Evolutionary conservation across 2,329 filamentous ascomycete genomes (phyloP).

Genomic region (Pseudogymnoascus sp.): DNA sequence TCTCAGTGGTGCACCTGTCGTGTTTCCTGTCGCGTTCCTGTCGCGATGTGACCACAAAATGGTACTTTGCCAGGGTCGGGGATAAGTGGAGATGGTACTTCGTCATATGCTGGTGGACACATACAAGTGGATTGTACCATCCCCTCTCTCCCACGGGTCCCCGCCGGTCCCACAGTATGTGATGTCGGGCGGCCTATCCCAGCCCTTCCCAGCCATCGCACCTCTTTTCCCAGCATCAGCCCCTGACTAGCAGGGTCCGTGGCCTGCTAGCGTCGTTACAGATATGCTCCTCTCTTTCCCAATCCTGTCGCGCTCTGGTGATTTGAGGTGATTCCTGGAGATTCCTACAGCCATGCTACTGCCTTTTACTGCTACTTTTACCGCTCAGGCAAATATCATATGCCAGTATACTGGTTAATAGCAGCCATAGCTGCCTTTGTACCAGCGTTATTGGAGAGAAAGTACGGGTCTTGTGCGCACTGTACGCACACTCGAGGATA

Average conservation of each 20-base stretch:
- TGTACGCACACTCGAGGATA: background rate
- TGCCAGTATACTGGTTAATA: background rate
- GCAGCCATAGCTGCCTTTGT: background rate
- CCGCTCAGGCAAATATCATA: conserved; percentile 1
- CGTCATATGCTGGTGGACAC: background rate
- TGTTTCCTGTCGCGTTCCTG: background rate
- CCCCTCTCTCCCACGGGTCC: background rate
- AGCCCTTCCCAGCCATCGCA: background rate
- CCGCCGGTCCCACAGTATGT: background rate
- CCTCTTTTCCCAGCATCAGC: conserved; percentile 1
- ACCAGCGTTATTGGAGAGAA: background rate
- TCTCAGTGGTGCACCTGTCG: background rate
- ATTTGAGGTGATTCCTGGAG: background rate
- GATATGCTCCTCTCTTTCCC: conserved; percentile 4
- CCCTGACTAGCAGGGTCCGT: conserved; percentile 2
- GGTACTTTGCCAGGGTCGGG: background rate
- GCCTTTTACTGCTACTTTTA: background rate
- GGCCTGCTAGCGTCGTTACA: background rate
- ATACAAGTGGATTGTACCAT: background rate
- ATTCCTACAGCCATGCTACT: background rate
- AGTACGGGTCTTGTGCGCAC: background rate
- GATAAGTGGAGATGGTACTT: background rate
- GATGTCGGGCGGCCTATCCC: background rate
- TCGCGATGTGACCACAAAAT: background rate
- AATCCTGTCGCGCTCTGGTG: background rate